These are phyloP conservation scores for Trypanosoma theileri DNA, from an alignment of 208 protist genomes.

Conservation along the genomic window DNA sequence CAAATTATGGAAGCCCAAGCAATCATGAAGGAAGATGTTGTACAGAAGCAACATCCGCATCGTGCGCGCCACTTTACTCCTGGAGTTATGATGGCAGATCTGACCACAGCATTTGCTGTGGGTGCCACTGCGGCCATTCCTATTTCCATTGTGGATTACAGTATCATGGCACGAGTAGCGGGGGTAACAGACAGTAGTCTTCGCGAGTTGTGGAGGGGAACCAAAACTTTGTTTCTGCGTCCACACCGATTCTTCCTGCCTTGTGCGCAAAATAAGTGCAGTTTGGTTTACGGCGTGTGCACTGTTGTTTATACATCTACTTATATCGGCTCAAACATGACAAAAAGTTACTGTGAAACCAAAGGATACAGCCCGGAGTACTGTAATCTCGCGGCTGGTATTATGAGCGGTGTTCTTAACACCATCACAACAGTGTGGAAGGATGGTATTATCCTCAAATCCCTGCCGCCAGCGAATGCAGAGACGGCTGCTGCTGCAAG, in stretches of 20 bases:
- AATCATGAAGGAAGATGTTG: background rate
- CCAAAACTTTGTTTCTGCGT: conserved; percentile 59
- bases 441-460: conserved; percentile 74
- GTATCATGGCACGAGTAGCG: conserved; percentile 83
- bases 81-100: conserved; percentile 54
- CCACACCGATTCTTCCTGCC: conserved; percentile 87
- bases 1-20: background rate
- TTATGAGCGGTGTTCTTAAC: conserved; percentile 72
- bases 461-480: conserved; percentile 55
- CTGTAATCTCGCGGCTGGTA: conserved; percentile 60
- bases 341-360: conserved; percentile 82
- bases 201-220: conserved; percentile 59
- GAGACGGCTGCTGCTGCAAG: conserved; percentile 37
- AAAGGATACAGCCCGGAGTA: conserved; percentile 45
- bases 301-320: conserved; percentile 69
- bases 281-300: conserved; percentile 66
- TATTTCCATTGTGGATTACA: conserved; percentile 90
- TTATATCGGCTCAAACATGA: conserved; percentile 76
- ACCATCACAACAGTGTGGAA: conserved; percentile 82
- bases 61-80: conserved; percentile 56
- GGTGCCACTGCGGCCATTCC: conserved; percentile 72
- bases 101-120: conserved; percentile 61
- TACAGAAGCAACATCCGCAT: conserved; percentile 33
- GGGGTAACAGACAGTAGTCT: conserved; percentile 75
- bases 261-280: conserved; percentile 82